Evolutionary conservation across 768 basidiomycete genomes (phyloP).

Genomic region (Hericium rajendrae): DNA sequence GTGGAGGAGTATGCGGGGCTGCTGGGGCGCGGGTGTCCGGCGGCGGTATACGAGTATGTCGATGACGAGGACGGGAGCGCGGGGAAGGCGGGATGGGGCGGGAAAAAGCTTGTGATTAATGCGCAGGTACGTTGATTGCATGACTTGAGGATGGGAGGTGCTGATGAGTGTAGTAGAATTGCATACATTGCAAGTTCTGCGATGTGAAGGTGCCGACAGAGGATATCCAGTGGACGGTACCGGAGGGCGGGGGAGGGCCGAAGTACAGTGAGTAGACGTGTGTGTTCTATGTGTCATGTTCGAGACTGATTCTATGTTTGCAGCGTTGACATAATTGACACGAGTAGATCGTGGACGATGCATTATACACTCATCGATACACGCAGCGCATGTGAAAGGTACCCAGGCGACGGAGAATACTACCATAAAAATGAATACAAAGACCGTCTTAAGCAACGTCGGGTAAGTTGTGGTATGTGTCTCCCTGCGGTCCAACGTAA

Average conservation of each 20-base stretch:
- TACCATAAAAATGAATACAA: too few relatives aligned
- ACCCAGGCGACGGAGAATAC: too few relatives aligned
- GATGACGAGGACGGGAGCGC: slow-evolving; percentile 41
- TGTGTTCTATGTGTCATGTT: neutral
- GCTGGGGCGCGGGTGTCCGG: slow-evolving; percentile 86
- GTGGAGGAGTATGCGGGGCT: slow-evolving; percentile 76
- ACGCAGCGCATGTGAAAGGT: too few relatives aligned
- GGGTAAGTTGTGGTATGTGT: too few relatives aligned
- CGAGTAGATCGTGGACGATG: neutral
- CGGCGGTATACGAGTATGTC: slow-evolving; percentile 95
- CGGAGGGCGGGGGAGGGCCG: slow-evolving; percentile 93
- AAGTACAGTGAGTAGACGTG: slow-evolving; percentile 65
- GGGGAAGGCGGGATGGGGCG: slow-evolving; percentile 54
- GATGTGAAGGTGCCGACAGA: slow-evolving; percentile 95
- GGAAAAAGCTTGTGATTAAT: slow-evolving; percentile 91
- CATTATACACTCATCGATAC: too few relatives aligned
- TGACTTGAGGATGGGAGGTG: slow-evolving; percentile 1
- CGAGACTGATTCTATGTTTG: neutral
- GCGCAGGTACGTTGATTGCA: slow-evolving; percentile 56
- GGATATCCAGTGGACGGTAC: slow-evolving; percentile 95
- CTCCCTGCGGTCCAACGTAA: too few relatives aligned
- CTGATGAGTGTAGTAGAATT: slow-evolving; percentile 47
- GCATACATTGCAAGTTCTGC: slow-evolving; percentile 91
- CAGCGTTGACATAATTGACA: neutral
- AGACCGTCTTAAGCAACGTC: too few relatives aligned